Percentiles rank a stretch among this genome's conserved stretches.
Conservation (phyloP, 129 eudicot species). For the Solidago caesia region DNA sequence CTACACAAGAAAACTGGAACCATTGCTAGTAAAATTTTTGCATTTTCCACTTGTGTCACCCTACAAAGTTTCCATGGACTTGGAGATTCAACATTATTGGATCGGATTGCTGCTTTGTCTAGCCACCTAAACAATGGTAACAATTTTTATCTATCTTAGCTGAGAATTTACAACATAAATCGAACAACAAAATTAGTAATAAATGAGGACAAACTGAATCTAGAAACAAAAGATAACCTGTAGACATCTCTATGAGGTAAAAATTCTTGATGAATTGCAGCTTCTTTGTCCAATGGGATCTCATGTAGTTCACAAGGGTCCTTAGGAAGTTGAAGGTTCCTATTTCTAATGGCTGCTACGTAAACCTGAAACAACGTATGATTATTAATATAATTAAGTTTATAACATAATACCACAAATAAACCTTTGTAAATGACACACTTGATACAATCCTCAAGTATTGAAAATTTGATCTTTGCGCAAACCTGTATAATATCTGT, state of each 20-base stretch:
- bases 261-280: conserved; percentile 38
- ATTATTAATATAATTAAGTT: too few relatives aligned
- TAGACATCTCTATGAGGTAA: conserved; percentile 60
- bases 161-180: neutral
- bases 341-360: conserved; percentile 64
- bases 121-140: conserved; percentile 41
- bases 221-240: conserved; percentile 37
- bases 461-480: neutral
- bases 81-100: conserved; percentile 15
- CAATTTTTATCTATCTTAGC: neutral
- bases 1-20: conserved; percentile 59
- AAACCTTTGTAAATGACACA: too few relatives aligned
- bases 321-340: conserved; percentile 59
- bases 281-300: conserved; percentile 50
- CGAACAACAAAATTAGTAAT: too few relatives aligned
- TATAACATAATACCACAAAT: neutral
- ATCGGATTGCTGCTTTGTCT: conserved; percentile 68
- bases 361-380: conserved; percentile 42
- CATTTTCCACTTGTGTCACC: conserved; percentile 83
- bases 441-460: too few relatives aligned
- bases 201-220: neutral
- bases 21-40: conserved; percentile 59
- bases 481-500: conserved; percentile 64
- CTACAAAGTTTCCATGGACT: conserved; percentile 77
- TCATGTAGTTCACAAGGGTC: conserved; percentile 51